A percentile compares a stretch with the other conserved stretches of the same genome.
These are phyloP conservation scores for Eucalyptus marginata DNA, from an alignment of 345 rosid species.

Conservation along the genomic window DNA sequence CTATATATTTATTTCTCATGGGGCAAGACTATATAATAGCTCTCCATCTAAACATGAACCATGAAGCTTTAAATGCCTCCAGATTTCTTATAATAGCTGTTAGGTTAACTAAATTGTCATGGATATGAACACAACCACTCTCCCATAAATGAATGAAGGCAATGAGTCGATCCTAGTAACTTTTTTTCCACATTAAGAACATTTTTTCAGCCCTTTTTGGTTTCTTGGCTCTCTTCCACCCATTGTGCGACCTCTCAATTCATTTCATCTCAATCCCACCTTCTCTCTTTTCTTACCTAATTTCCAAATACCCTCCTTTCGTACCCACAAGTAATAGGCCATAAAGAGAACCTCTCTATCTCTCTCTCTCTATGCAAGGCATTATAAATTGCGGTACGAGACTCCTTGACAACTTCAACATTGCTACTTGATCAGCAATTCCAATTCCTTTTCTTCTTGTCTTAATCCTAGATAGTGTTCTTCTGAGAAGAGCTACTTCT, in stretches of 20 bases:
- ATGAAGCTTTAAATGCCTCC: neutral
- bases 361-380: neutral
- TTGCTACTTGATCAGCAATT: neutral
- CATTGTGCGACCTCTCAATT: neutral
- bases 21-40: neutral
- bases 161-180: neutral
- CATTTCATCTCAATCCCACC: neutral
- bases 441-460: neutral
- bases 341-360: neutral
- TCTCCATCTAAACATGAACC: neutral
- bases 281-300: neutral
- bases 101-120: neutral
- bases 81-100: neutral
- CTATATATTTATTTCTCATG: neutral
- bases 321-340: slow-evolving; percentile 6
- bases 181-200: neutral
- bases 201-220: neutral
- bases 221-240: neutral
- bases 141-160: neutral
- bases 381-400: neutral
- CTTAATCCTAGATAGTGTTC: neutral
- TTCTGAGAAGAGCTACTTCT: neutral
- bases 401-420: neutral
- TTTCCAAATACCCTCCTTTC: slow-evolving; percentile 1
- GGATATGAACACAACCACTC: neutral